Conservation (phyloP, 192 early-diverging fungal species). For the Chytriomyces hyalinus region DNA sequence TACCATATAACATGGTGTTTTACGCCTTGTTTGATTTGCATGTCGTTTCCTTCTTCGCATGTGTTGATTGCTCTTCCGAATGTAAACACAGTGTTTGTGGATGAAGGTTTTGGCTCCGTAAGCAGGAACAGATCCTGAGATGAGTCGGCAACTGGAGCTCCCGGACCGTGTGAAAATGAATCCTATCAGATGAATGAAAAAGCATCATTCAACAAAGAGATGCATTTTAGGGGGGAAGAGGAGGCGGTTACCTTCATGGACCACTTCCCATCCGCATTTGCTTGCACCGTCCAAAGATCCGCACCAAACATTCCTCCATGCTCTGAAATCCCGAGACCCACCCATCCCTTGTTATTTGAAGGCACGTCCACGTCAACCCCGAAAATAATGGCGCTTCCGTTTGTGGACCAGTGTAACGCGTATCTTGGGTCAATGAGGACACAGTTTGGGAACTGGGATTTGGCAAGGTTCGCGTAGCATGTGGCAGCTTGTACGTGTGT, state of each 20-base stretch:
- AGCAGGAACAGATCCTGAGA: conserved; percentile 24
- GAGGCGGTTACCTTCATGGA: conserved; percentile 8
- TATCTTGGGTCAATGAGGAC: background rate
- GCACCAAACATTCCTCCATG: conserved; percentile 34
- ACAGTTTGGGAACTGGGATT: conserved; percentile 30
- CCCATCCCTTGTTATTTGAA: conserved; percentile 12
- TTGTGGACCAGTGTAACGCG: conserved; percentile 25
- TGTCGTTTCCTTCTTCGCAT: conserved; percentile 14
- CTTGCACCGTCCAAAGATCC: conserved; percentile 18
- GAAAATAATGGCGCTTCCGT: conserved; percentile 19
- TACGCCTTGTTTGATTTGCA: conserved; percentile 12
- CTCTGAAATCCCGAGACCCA: conserved; percentile 28
- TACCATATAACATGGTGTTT: conserved; percentile 16
- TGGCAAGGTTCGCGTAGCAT: background rate
- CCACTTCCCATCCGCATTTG: conserved; percentile 4
- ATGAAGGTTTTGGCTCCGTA: conserved; percentile 1
- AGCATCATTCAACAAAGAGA: background rate
- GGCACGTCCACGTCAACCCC: conserved; percentile 31
- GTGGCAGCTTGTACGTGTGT: background rate
- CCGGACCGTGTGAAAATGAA: conserved; percentile 5
- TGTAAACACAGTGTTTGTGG: conserved; percentile 21
- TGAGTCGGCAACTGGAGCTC: background rate
- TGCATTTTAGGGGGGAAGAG: no score
- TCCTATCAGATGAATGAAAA: background rate
- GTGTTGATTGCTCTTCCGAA: conserved; percentile 27